Evolutionary conservation across 768 basidiomycete genomes (phyloP).

Genomic region (Dentipellis fragilis): DNA sequence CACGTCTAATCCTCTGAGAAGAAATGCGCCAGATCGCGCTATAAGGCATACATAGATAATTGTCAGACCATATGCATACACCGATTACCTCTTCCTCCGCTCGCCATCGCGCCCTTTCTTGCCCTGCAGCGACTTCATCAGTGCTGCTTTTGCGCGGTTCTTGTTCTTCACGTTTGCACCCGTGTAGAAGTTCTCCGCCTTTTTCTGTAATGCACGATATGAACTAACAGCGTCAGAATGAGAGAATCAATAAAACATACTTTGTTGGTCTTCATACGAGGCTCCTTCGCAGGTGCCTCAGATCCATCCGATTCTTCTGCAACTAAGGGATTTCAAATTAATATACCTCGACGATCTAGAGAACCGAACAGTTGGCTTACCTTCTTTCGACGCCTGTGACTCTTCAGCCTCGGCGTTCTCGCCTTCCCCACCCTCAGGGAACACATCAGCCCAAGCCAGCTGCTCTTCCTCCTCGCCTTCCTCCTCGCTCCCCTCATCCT

Average conservation of each 20-base stretch:
- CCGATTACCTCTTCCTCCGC: constrained; percentile 8
- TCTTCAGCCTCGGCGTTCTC: constrained; percentile 7
- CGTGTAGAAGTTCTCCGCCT: constrained; percentile 83
- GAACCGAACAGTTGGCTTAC: constrained; percentile 18
- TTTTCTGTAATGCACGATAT: constrained; percentile 43
- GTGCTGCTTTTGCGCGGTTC: constrained; percentile 53
- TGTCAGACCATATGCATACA: neutral
- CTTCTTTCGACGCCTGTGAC: constrained; percentile 18
- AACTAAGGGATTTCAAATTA: constrained; percentile 13
- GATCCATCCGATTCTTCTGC: constrained; percentile 23
- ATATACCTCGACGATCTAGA: constrained; percentile 7
- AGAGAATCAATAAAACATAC: constrained; percentile 25
- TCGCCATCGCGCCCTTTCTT: constrained; percentile 7
- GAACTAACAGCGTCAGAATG: neutral
- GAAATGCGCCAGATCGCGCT: too few species aligned
- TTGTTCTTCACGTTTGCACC: constrained; percentile 83
- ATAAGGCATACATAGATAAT: too few species aligned
- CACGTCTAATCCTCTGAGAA: too few species aligned
- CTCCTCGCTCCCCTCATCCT: constrained; percentile 28
- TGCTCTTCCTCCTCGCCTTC: constrained; percentile 30
- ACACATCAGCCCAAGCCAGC: constrained; percentile 83
- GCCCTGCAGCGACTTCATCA: constrained; percentile 40
- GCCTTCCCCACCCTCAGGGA: constrained; percentile 35
- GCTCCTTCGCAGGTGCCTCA: constrained; percentile 30
- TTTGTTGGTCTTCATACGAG: constrained; percentile 93